Conservation (phyloP, 179 eudicot species). For the Spinacia oleracea region DNA sequence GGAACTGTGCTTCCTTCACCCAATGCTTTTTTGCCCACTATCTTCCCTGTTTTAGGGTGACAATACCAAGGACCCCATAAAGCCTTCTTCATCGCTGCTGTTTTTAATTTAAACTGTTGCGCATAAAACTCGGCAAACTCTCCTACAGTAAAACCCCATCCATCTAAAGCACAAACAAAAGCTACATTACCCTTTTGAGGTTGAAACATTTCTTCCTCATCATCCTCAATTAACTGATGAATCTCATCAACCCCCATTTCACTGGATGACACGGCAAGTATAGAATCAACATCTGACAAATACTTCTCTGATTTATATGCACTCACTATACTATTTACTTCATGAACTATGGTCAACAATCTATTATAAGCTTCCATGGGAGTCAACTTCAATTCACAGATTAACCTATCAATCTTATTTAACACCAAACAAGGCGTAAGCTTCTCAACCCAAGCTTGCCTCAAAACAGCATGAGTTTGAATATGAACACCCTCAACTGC, state of each 20-base stretch:
- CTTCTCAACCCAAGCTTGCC: constrained; percentile 97
- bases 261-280: constrained; percentile 56
- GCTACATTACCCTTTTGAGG: constrained; percentile 94
- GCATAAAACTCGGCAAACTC: constrained; percentile 90
- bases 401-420: constrained; percentile 92
- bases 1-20: constrained; percentile 52
- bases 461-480: constrained; percentile 90
- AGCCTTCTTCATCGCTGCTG: constrained; percentile 48
- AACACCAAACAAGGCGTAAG: constrained; percentile 83
- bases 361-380: constrained; percentile 80
- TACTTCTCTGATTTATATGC: constrained; percentile 81
- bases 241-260: constrained; percentile 37
- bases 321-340: constrained; percentile 89
- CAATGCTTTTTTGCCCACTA: constrained; percentile 64
- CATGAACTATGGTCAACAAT: constrained; percentile 75
- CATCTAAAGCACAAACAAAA: constrained; percentile 92
- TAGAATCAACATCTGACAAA: constrained; percentile 86
- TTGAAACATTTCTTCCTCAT: constrained; percentile 83
- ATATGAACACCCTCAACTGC: constrained; percentile 98
- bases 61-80: constrained; percentile 89
- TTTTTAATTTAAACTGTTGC: constrained; percentile 58
- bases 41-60: constrained; percentile 62
- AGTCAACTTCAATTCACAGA: constrained; percentile 66
- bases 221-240: constrained; percentile 64
- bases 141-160: constrained; percentile 77